These are phyloP conservation scores for Farysia itapuensis DNA, from an alignment of 1,284 basidiomycete genomes.

Conservation along the genomic window DNA sequence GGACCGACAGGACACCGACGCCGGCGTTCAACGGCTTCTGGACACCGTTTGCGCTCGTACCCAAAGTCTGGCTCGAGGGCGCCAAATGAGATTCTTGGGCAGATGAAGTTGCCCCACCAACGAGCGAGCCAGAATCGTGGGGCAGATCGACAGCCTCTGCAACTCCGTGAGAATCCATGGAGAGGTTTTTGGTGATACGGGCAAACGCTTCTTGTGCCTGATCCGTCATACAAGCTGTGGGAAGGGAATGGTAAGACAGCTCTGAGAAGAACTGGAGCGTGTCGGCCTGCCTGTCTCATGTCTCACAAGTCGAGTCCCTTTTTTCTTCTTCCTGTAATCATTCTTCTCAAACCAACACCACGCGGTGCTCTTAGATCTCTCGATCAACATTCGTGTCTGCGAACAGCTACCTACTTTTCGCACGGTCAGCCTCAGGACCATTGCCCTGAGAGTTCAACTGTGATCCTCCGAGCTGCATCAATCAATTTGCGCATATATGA, in stretches of 20 bases:
- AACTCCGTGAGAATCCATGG: slow-evolving; percentile 29
- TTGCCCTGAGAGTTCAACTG: no score
- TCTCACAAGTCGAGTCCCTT: slow-evolving; percentile 1
- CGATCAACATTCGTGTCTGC: no score
- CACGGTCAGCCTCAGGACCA: no score
- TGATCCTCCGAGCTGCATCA: no score
- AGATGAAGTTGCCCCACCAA: not conserved
- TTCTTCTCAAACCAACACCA: not conserved
- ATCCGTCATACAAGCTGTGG: slow-evolving; percentile 63
- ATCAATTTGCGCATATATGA: no score
- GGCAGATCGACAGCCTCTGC: slow-evolving; percentile 28
- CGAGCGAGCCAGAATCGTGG: slow-evolving; percentile 1
- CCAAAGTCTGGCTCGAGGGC: slow-evolving; percentile 7
- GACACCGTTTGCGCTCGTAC: slow-evolving; percentile 6
- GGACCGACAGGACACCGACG: slow-evolving; percentile 11
- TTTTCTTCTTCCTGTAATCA: not conserved
- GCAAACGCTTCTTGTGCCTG: slow-evolving; percentile 66
- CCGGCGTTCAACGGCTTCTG: slow-evolving; percentile 3
- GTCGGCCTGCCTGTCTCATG: no score
- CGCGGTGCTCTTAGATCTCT: no score
- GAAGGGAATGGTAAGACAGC: no score
- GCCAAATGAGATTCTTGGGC: slow-evolving; percentile 2
- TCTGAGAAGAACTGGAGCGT: not conserved
- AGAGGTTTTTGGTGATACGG: slow-evolving; percentile 45
- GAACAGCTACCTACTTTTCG: no score